Evolutionary conservation across 2,329 filamentous ascomycete genomes (phyloP), one percentile per base, ranked within the genome.

Genomic region (Cladosporium sp.): DNA sequence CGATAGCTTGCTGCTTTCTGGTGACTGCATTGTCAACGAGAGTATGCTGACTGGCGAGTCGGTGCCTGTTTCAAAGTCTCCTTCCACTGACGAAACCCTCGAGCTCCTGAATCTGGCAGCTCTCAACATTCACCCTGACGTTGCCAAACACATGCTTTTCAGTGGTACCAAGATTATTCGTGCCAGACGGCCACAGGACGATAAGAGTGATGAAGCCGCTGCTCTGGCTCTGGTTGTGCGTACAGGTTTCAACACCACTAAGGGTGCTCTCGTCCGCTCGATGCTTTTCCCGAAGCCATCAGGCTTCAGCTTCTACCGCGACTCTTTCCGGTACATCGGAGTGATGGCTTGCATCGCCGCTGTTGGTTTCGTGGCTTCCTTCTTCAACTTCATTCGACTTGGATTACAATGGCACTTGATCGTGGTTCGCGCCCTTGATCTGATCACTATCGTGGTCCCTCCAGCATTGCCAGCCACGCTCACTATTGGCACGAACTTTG

Each of bases 261-360:
- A 99, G 73, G 94, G 94, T 22, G 90, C 94, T 9, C 79, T 99
- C 17, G 92, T 99, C 60, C 88, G 94, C 22, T 97, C 94, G 0
- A 99, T 99, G 93, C 83, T 99, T 38, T 99, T 99, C 71, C 95
- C 94, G 0, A 99, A 99, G 70, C 94, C 94, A 1, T 96, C 93
- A 0, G 93, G 93, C 0, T 99, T 99, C 83, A 97, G 95, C 69
- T 99, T 99, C 72, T 99, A 99, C 73, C 86, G 91, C 42, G 94
- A 99, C 73, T 97, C 93, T 0, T 99, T 99, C 76, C 86, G 92
- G 20, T 99, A 99, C 72, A 97, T 99, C 61, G 92, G 90, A 3
- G 94, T 99, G 61, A 99, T 99, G 94, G 93, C 84, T 5, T 77
- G 86, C 42, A 87, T 99, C 66, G 95, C 94, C 20, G 76, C 87